Evolutionary conservation across 2,329 filamentous ascomycete genomes (phyloP), one percentile per base, ranked within the genome.

Genomic region (Clarireedia paspali): DNA sequence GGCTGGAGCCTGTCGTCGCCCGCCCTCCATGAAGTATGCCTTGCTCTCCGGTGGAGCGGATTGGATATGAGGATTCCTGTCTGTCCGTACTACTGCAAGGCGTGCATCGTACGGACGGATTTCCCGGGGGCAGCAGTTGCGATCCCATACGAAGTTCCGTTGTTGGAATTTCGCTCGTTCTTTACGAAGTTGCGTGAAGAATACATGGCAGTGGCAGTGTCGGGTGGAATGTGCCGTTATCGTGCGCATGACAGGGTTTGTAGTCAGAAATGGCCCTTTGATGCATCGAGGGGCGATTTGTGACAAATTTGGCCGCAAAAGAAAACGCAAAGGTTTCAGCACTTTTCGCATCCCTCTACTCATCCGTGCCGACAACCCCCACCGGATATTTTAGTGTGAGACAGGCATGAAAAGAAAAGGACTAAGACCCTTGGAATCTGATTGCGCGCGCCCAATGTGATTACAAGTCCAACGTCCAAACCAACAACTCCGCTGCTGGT

Each of bases 11-110:
- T 47, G 44, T 47, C 15, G n/a, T 26, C 36, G 14, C 49, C 53
- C 38, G 46, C 53, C 46, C 20, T 20, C 30, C 30, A 38, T 55
- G 38, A 50, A 55, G 53, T 17, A 55, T 55, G 47, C 53, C 53
- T 34, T 34, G 30, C 30, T 34, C 30, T 34, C 30, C 30, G 12
- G 10, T 10, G 10, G 30, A 34, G 30, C 14, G 14, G 30, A 12
- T 34, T 34, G 30, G 30, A 12, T 34, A 12, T 12, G 30, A 34
- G 30, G 30, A 14, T 34, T 34, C 30, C 30, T 34, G 14, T 34
- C 30, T 12, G 30, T 34, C 30, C 10, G 30, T 14, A 14, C 30
- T 34, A 34, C 30, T 34, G 30, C 30, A 34, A 34, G 30, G 30
- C 12, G 30, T 34, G 14, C 30, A 4, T 34, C 30, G 10, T 34